Percentiles rank a stretch among this genome's conserved stretches.
Conservation (phyloP, 768 basidiomycete genomes). For the Leucosporidium yakuticum region DNA sequence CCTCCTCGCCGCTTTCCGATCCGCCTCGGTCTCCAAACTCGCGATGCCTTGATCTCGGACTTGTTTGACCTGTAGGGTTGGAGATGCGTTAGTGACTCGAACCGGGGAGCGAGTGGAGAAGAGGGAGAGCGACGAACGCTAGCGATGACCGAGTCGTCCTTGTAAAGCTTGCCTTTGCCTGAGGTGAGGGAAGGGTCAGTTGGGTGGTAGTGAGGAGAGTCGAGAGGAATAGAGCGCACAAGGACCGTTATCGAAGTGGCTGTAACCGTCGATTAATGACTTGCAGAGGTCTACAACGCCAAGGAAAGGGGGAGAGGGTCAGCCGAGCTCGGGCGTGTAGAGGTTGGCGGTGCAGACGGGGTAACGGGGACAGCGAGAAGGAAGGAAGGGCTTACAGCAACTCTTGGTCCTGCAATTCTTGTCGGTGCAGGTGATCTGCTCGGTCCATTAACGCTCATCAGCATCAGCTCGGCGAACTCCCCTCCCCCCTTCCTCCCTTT, state of each 20-base stretch:
- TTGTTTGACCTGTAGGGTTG: background rate
- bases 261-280: background rate
- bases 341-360: too few relatives aligned
- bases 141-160: background rate
- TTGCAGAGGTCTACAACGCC: constrained; percentile 15
- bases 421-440: constrained; percentile 9
- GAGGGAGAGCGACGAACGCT: background rate
- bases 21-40: background rate
- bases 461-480: background rate
- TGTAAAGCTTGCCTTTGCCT: background rate
- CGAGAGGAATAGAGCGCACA: background rate
- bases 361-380: background rate
- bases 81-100: too few relatives aligned
- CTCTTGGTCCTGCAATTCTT: background rate
- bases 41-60: background rate
- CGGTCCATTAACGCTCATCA: background rate
- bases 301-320: background rate
- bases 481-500: background rate
- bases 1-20: background rate
- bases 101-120: background rate
- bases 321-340: background rate
- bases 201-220: background rate
- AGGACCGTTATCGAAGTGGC: background rate
- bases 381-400: background rate
- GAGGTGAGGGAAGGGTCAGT: background rate